Conservation (phyloP, 768 basidiomycete genomes). For the Nidula microcarpa region DNA sequence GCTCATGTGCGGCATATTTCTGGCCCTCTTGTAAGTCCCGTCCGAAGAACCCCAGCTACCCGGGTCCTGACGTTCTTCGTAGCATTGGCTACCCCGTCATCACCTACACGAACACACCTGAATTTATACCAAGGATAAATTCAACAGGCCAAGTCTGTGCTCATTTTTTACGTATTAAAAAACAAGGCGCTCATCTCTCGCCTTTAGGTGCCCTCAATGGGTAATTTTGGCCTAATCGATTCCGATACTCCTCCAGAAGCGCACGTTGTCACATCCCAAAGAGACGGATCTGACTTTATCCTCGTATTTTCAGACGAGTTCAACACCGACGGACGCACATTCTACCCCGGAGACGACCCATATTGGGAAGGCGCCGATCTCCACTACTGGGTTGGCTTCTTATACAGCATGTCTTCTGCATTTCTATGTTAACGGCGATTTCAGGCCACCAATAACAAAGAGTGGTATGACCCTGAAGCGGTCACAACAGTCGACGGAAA, state of each 20-base stretch:
- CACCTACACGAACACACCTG: constrained; percentile 20
- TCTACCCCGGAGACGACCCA: constrained; percentile 82
- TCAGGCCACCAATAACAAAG: constrained; percentile 62
- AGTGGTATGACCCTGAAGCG: constrained; percentile 86
- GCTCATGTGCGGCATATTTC: constrained; percentile 42
- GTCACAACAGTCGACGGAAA: constrained; percentile 68
- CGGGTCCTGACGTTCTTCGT: not conserved
- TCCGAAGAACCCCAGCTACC: not conserved
- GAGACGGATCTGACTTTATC: constrained; percentile 51
- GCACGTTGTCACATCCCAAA: constrained; percentile 49
- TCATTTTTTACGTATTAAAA: not conserved
- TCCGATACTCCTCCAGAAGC: constrained; percentile 55
- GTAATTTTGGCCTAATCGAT: constrained; percentile 58
- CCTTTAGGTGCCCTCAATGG: constrained; percentile 59
- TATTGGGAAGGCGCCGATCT: constrained; percentile 81
- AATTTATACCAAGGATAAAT: constrained; percentile 48
- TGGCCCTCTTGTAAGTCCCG: constrained; percentile 63
- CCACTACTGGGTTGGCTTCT: constrained; percentile 63
- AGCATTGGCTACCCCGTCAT: constrained; percentile 50
- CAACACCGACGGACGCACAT: constrained; percentile 68
- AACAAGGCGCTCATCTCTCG: not conserved
- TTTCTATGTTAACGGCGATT: not conserved
- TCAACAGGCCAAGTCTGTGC: constrained; percentile 54
- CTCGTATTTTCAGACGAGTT: constrained; percentile 85
- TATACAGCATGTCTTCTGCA: no score